A percentile compares a stretch with the other conserved stretches of the same genome.
Evolutionary conservation across 2,329 filamentous ascomycete species (phyloP).

Genomic region (Aspergillus thermomutatus): DNA sequence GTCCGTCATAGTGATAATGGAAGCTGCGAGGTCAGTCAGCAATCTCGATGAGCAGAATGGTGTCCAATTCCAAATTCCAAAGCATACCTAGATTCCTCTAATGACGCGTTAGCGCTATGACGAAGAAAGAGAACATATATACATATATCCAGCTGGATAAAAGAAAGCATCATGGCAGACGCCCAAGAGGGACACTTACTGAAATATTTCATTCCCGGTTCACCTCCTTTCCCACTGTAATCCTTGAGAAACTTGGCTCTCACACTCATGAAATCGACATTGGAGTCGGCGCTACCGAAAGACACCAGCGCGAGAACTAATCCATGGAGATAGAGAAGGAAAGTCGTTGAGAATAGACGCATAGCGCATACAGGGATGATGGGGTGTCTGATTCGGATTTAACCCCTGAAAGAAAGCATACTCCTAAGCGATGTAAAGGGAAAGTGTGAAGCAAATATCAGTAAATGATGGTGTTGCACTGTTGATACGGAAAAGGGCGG

Average conservation of each 20-base stretch:
- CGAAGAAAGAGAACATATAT: constrained; percentile 3
- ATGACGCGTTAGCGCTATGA: constrained; percentile 4
- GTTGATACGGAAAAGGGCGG: background rate
- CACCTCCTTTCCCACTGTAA: constrained; percentile 37
- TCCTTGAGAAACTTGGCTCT: constrained; percentile 38
- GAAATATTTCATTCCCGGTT: constrained; percentile 50
- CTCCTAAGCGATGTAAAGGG: constrained; percentile 1
- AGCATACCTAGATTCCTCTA: constrained; percentile 45
- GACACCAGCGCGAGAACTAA: constrained; percentile 14
- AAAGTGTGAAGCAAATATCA: background rate
- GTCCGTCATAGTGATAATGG: constrained; percentile 56
- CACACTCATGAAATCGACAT: constrained; percentile 45
- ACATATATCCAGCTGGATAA: background rate
- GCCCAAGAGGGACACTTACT: constrained; percentile 30
- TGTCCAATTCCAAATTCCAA: background rate
- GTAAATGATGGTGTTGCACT: background rate
- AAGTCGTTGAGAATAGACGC: constrained; percentile 14
- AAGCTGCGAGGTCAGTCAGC: constrained; percentile 35
- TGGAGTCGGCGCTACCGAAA: constrained; percentile 26
- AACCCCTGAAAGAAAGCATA: constrained; percentile 5
- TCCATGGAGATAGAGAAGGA: constrained; percentile 17
- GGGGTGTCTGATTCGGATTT: background rate
- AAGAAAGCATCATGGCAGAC: constrained; percentile 8
- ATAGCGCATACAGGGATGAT: constrained; percentile 12
- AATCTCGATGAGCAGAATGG: background rate